Base-by-base conservation (phyloP, 306 rosid genomes). In the Abrus precatorius region DNA sequence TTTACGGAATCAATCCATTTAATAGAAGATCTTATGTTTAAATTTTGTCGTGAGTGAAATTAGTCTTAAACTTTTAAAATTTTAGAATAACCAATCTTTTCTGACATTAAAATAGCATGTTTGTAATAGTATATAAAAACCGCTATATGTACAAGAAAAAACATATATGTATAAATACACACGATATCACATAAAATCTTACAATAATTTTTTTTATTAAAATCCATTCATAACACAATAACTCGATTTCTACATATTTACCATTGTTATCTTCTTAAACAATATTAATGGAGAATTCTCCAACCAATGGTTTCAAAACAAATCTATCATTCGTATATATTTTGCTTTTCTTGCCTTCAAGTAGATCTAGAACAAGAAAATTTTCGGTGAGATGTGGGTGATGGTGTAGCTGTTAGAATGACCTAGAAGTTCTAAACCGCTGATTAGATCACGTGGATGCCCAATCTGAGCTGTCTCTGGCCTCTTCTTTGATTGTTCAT, bases 371-470 rank as follows among this genome's bases (percentile, higher is more conserved):
- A 40, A 48, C 38, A 50, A 80, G 68, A 72, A 33, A 71, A 71
- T 3, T 52, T 0, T 12, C 1, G 41, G 71, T 44, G 68, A 75
- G 55, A 28, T 3, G 40, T 57, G 44, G 48, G 38, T 66, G 82
- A 2, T 48, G 76, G 45, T 32, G 82, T 78, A 67, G 77, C 53
- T 56, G 81, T 49, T 14, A 66, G 81, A 40, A 75, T 72, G 91
- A 34, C 91, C 89, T 88, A 82, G 89, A 90, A 85, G 40, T 85
- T 82, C 72, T 75, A 80, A 86, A 75, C 87, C 1, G 48, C 50
- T 80, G 85, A 81, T 86, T 72, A 87, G 71, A 80, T 88, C 98
- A 90, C 92, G 85, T 92, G 98, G 90, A 72, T 82, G 77, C 68
- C 70, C 28, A 10, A 49, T 69, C 83, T 85, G 74, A 73, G 62